Evolutionary conservation across 2,329 filamentous ascomycete species (phyloP).

Genomic region (Paracamarosporium sp.): DNA sequence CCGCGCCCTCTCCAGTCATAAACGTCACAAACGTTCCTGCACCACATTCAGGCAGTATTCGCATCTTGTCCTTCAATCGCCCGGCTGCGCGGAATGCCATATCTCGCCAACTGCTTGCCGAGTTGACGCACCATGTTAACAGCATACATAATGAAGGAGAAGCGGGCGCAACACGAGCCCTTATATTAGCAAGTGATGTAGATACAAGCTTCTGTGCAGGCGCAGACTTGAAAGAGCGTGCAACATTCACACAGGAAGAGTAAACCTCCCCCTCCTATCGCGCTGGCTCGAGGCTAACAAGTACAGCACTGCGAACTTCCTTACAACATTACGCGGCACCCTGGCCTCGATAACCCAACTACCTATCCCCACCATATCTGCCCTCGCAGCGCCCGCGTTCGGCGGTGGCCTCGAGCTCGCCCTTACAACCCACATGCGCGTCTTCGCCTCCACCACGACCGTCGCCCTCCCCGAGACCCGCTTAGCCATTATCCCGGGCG

Average conservation of each 20-base stretch:
- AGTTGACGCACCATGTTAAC: conserved; percentile 75
- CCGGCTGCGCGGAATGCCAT: conserved; percentile 89
- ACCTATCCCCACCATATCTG: conserved; percentile 87
- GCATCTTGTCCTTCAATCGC: conserved; percentile 85
- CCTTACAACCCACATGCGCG: conserved; percentile 85
- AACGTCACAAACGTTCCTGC: conserved; percentile 78
- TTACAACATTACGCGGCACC: conserved; percentile 76
- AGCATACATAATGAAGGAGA: conserved; percentile 68
- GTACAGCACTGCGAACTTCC: conserved; percentile 74
- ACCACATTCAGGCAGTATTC: conserved; percentile 81
- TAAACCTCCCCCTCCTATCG: conserved; percentile 53
- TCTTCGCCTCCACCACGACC: conserved; percentile 78
- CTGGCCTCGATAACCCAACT: conserved; percentile 76
- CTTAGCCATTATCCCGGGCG: conserved; percentile 92
- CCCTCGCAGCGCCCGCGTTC: conserved; percentile 83
- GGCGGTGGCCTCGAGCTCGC: conserved; percentile 95
- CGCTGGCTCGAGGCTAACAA: conserved; percentile 15
- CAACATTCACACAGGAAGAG: conserved; percentile 78
- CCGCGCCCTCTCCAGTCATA: conserved; percentile 62
- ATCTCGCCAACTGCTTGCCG: conserved; percentile 75
- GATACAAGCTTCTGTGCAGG: conserved; percentile 92
- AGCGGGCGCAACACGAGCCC: conserved; percentile 71
- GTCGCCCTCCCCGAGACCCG: conserved; percentile 91
- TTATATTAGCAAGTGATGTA: conserved; percentile 85
- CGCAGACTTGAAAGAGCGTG: conserved; percentile 90